Evolutionary conservation across 2,329 filamentous ascomycete genomes (phyloP), one percentile per base, ranked within the genome.

Genomic region (Aspergillus ochraceoroseus): DNA sequence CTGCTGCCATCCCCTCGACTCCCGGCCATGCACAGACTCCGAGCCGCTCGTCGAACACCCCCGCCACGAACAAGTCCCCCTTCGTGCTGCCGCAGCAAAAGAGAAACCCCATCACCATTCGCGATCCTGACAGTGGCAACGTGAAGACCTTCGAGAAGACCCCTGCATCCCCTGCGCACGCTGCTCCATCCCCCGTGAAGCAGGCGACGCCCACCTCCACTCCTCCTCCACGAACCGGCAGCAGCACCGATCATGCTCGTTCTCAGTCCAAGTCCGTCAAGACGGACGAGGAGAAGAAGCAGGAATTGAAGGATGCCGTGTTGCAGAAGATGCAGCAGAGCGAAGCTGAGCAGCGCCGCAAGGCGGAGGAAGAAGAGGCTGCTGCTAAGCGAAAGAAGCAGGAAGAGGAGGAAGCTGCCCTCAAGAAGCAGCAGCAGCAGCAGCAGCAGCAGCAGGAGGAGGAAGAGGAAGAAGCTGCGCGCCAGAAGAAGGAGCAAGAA

Each of bases 101-200:
- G 72, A 87, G 79, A 64, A 81, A 80, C 32, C 81, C 83, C 1
- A 84, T 95, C 51, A 74, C 81, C 33, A 95, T 95, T 72, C 94
- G 87, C 73, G 86, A 87, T 57, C 76, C 83, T 19, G 76, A 82
- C 41, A 89, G 87, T 47, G 87, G 92, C 59, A 78, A 80, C 19
- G 71, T 95, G 8, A 80, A 87, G 53, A 73, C 76, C 73, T 70
- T 85, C 70, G 61, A 77, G 38, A 85, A 83, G 66, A 79, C 81
- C 1, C 80, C 83, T 13, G 79, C 82, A 9, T 74, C 75, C 11
- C 72, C 75, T 12, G 68, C 74, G 13, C 75, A 73, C 41, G 72
- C 74, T 18, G 73, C 67, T 30, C 67, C 76, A 43, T 75, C 78
- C 25, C 71, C 80, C 28, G 79, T 78, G 13, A 79, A 72, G 44